Conservation (phyloP, 768 basidiomycete genomes). For the Tylopilus rubrobrunneus region DNA sequence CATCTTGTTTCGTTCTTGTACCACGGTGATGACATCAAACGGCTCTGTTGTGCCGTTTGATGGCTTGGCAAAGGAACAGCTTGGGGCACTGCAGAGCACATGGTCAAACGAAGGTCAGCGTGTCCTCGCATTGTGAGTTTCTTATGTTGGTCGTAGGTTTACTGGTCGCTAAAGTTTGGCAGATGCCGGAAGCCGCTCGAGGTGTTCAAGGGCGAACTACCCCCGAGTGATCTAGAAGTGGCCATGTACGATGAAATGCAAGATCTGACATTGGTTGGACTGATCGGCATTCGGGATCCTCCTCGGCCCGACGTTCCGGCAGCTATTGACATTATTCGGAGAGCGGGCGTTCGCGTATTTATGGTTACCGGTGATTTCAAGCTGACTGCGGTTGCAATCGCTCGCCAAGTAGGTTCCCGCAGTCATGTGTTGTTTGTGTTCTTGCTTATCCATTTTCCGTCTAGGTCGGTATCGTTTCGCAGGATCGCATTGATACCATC, state of each 20-base stretch:
- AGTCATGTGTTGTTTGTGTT: neutral
- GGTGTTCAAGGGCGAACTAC: slow-evolving; percentile 24
- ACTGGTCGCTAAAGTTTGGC: neutral
- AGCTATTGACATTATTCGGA: slow-evolving; percentile 43
- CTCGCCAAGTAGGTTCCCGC: slow-evolving; percentile 34
- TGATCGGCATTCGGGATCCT: slow-evolving; percentile 54
- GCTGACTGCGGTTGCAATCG: slow-evolving; percentile 50
- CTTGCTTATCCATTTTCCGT: neutral
- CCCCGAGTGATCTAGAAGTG: slow-evolving; percentile 33
- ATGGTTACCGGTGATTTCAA: slow-evolving; percentile 59
- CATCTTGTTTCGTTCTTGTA: slow-evolving; percentile 42
- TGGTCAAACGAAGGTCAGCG: slow-evolving; percentile 51
- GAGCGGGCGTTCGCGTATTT: slow-evolving; percentile 50
- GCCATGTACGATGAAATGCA: slow-evolving; percentile 36
- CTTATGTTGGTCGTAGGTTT: neutral
- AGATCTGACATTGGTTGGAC: slow-evolving; percentile 45
- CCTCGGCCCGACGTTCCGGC: slow-evolving; percentile 47
- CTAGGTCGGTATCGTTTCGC: slow-evolving; percentile 42
- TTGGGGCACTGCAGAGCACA: slow-evolving; percentile 31
- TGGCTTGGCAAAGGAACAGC: slow-evolving; percentile 12
- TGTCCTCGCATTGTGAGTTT: slow-evolving; percentile 43
- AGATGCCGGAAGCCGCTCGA: slow-evolving; percentile 31
- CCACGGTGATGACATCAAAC: slow-evolving; percentile 28
- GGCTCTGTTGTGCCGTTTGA: slow-evolving; percentile 34
- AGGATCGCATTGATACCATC: slow-evolving; percentile 34